Evolutionary conservation across 2,329 filamentous ascomycete genomes (phyloP).

Genomic region (Dactylellina drechsleri): DNA sequence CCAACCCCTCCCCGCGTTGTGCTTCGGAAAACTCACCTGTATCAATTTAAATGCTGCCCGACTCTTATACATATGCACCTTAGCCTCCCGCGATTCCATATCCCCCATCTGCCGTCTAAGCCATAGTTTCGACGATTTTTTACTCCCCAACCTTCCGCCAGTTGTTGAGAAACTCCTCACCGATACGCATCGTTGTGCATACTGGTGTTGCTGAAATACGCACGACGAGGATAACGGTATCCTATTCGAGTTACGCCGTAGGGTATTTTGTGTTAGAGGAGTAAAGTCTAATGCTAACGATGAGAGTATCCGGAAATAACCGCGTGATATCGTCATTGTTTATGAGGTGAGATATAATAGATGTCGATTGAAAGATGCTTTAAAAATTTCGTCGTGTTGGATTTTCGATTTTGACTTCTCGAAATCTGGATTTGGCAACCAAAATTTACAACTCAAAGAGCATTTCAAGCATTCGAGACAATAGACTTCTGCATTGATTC

Average conservation of each 20-base stretch:
- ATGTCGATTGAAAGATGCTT: background rate
- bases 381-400: constrained; percentile 38
- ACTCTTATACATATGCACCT: constrained; percentile 82
- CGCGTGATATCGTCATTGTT: constrained; percentile 32
- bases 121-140: constrained; percentile 76
- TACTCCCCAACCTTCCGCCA: background rate
- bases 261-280: constrained; percentile 29
- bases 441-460: background rate
- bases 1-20: constrained; percentile 31
- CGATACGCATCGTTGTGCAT: background rate
- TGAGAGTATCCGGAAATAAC: constrained; percentile 32
- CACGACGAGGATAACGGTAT: constrained; percentile 41
- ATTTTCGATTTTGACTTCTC: constrained; percentile 7
- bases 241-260: constrained; percentile 24
- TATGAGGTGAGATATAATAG: background rate
- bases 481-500: too few relatives aligned
- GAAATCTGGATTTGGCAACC: constrained; percentile 8
- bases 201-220: constrained; percentile 18
- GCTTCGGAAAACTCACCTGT: constrained; percentile 68
- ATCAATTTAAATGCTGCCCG: constrained; percentile 93
- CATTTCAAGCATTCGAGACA: too few relatives aligned
- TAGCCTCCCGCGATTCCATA: constrained; percentile 77
- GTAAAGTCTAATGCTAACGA: constrained; percentile 11
- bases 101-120: constrained; percentile 81
- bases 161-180: constrained; percentile 36